phyloP scores from a whole-genome alignment of 305 asterid genomes.

The Fraxinus nigra region DNA sequence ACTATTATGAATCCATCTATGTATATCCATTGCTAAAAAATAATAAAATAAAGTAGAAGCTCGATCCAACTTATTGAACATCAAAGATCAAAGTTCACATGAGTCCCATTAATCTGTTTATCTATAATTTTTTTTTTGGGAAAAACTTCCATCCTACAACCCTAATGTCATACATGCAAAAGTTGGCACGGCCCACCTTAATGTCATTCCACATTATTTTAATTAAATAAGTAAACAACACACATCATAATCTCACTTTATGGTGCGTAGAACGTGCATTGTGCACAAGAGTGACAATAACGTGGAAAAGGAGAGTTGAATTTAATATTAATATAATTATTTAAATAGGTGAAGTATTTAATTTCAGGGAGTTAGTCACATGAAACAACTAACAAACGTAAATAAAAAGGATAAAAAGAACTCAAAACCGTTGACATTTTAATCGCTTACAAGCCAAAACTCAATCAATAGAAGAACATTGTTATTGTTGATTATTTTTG shows the following conservation, averaged over 20 bases:
- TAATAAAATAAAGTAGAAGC: background rate
- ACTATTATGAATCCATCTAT: background rate
- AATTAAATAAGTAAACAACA: background rate
- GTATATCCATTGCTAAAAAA: background rate
- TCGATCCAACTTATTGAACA: background rate
- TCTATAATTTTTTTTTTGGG: no score
- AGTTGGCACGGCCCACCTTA: background rate
- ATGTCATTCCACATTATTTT: background rate
- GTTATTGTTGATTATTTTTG: no score
- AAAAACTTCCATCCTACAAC: background rate
- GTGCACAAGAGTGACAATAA: slow-evolving; percentile 17
- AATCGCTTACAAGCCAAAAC: background rate
- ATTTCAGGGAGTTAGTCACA: slow-evolving; percentile 44
- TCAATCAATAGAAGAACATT: background rate
- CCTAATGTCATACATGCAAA: background rate
- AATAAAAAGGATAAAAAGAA: slow-evolving; percentile 28
- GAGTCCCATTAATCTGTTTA: background rate
- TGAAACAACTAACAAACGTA: slow-evolving; percentile 46
- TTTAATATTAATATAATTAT: slow-evolving; percentile 16
- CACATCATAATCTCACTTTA: background rate
- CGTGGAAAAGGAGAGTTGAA: slow-evolving; percentile 25
- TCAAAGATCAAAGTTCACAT: background rate
- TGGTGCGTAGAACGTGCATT: slow-evolving; percentile 35
- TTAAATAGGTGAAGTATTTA: slow-evolving; percentile 21
- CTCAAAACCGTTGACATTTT: slow-evolving; percentile 49